Evolutionary conservation across 2,329 filamentous ascomycete genomes (phyloP).

Genomic region (Phaeophleospora eucalypticola): DNA sequence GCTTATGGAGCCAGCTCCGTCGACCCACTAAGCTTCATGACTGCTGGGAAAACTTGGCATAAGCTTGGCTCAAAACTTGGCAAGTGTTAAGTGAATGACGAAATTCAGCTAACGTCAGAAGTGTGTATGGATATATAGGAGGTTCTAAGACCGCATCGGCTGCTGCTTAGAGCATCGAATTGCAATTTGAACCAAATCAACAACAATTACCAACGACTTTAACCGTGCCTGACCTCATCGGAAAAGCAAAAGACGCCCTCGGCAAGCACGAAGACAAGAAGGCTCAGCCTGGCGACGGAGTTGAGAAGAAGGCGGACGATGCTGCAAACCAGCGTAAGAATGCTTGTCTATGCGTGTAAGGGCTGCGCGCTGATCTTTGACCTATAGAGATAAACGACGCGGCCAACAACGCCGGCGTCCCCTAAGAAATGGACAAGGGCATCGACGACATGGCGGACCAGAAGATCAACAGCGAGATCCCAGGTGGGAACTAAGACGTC

Average conservation of each 20-base stretch:
- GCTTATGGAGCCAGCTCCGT: too few species aligned
- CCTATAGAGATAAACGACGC: constrained; percentile 10
- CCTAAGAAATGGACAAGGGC: constrained; percentile 9
- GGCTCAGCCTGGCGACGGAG: constrained; percentile 9
- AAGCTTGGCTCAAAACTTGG: neutral
- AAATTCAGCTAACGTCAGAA: neutral
- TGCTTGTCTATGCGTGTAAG: too few species aligned
- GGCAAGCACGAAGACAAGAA: constrained; percentile 8
- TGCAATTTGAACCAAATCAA: too few species aligned
- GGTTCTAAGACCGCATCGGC: too few species aligned
- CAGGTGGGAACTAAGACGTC: constrained; percentile 5
- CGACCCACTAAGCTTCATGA: neutral
- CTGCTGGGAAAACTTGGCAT: neutral
- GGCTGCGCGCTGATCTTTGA: neutral
- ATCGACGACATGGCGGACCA: constrained; percentile 10
- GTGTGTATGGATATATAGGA: too few species aligned
- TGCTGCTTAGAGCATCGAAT: too few species aligned
- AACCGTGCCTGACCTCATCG: constrained; percentile 5
- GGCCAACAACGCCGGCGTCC: constrained; percentile 9
- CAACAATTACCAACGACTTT: too few species aligned
- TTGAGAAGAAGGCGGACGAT: constrained; percentile 8
- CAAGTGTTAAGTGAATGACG: neutral
- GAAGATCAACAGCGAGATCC: constrained; percentile 14
- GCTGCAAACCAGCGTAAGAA: constrained; percentile 5
- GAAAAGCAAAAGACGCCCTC: constrained; percentile 1